A percentile compares a stretch with the other conserved stretches of the same genome.
These are phyloP conservation scores for Xylaria sp. DNA, from an alignment of 2,329 filamentous ascomycete species.

Conservation along the genomic window DNA sequence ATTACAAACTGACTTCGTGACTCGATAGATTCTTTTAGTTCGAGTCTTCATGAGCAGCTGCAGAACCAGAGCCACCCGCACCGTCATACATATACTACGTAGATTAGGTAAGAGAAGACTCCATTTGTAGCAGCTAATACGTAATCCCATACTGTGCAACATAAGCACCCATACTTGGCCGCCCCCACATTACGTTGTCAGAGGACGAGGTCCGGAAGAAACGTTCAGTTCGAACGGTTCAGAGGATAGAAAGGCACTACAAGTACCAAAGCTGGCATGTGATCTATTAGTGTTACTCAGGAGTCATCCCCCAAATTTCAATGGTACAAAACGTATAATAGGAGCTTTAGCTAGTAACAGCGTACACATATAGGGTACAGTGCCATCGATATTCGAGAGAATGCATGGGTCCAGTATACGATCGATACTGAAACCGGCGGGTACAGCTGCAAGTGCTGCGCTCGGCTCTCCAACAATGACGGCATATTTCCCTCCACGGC, in stretches of 20 bases:
- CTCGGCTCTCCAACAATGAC: slow-evolving; percentile 30
- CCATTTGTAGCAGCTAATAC: background rate
- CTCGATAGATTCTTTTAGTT: slow-evolving; percentile 16
- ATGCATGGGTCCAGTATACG: slow-evolving; percentile 6
- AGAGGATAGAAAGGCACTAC: background rate
- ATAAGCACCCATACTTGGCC: background rate
- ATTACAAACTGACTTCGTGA: slow-evolving; percentile 27
- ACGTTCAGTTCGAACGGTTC: background rate
- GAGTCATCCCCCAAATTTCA: background rate
- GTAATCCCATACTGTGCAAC: slow-evolving; percentile 1
- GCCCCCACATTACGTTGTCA: slow-evolving; percentile 14
- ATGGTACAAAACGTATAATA: background rate
- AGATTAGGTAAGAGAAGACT: slow-evolving; percentile 1
- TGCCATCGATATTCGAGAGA: background rate
- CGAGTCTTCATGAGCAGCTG: background rate
- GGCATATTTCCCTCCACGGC: slow-evolving; percentile 26
- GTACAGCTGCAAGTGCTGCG: slow-evolving; percentile 11
- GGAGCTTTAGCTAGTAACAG: slow-evolving; percentile 3
- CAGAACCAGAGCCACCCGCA: slow-evolving; percentile 20
- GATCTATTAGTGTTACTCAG: background rate
- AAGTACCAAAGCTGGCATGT: background rate
- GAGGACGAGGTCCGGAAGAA: background rate
- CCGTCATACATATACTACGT: slow-evolving; percentile 1
- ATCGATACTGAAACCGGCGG: slow-evolving; percentile 17
- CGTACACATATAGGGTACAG: background rate